phyloP scores from a whole-genome alignment of 495 filamentous ascomycete genomes.

The Podospora tetraspora region DNA sequence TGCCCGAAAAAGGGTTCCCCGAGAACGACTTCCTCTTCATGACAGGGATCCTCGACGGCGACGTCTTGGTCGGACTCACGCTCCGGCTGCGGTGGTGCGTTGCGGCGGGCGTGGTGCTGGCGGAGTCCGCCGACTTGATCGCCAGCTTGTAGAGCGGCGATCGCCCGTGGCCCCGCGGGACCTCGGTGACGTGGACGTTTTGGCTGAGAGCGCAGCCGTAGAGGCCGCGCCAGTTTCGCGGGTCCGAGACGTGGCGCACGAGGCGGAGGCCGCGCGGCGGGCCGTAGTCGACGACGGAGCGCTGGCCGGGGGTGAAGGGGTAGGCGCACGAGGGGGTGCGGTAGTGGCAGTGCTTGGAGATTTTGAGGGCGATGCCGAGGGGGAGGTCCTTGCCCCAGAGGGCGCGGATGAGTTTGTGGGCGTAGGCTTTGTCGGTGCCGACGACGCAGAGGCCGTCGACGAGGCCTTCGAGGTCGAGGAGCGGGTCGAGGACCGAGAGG shows the following conservation, averaged over 20 bases:
- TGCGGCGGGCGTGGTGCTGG: not conserved
- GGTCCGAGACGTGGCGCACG: conserved; percentile 13
- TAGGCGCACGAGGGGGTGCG: conserved; percentile 15
- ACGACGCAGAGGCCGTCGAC: conserved; percentile 22
- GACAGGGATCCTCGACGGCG: conserved; percentile 1
- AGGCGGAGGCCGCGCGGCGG: conserved; percentile 6
- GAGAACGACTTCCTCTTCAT: not conserved
- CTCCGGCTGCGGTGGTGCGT: not conserved
- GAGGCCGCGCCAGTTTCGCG: conserved; percentile 14
- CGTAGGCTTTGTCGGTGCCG: conserved; percentile 20
- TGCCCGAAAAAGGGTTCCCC: not conserved
- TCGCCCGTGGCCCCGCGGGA: not conserved
- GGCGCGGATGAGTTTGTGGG: conserved; percentile 14
- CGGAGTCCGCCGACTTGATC: not conserved
- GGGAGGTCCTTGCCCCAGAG: conserved; percentile 17
- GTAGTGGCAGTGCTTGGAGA: conserved; percentile 13
- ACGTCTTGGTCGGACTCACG: not conserved
- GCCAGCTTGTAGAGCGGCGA: not conserved
- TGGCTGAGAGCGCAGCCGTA: conserved; percentile 13
- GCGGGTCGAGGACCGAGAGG: conserved; percentile 21
- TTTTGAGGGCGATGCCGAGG: not conserved
- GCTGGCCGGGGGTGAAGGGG: conserved; percentile 22
- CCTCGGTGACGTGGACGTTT: conserved; percentile 8
- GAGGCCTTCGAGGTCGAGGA: conserved; percentile 18
- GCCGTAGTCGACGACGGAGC: conserved; percentile 14